These are phyloP conservation scores for Mortierella sp. DNA, from an alignment of 371 early-diverging fungal species.

Conservation along the genomic window DNA sequence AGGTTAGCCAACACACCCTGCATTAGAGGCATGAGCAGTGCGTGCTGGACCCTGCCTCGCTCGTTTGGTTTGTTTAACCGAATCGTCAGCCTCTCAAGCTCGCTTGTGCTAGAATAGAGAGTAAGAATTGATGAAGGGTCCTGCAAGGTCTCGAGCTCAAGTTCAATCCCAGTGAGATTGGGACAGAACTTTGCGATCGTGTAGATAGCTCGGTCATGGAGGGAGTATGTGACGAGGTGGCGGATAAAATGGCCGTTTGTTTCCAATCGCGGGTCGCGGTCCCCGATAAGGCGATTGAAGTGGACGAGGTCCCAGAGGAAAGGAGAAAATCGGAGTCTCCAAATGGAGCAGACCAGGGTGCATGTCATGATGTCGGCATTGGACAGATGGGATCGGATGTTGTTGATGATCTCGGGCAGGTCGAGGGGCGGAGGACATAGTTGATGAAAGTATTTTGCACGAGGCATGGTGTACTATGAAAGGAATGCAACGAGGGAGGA, in stretches of 20 bases:
- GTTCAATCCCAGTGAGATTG: background rate
- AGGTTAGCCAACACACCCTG: conserved; percentile 9
- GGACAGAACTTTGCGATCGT: conserved; percentile 10
- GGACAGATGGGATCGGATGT: conserved; percentile 16
- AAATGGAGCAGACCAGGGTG: conserved; percentile 17
- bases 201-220: conserved; percentile 9
- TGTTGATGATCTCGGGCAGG: conserved; percentile 23
- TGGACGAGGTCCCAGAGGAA: conserved; percentile 35
- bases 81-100: conserved; percentile 3
- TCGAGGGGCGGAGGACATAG: conserved; percentile 21
- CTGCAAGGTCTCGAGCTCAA: conserved; percentile 9
- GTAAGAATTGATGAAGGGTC: background rate
- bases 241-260: conserved; percentile 20
- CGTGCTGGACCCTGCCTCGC: background rate
- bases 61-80: background rate
- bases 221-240: conserved; percentile 10
- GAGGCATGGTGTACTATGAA: too few species aligned
- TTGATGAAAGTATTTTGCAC: conserved; percentile 25
- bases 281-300: conserved; percentile 5
- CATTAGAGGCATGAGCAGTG: conserved; percentile 12
- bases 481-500: too few species aligned
- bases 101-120: background rate
- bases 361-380: conserved; percentile 20
- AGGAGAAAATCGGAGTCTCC: conserved; percentile 17
- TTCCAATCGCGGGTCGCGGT: background rate